Base-by-base conservation (phyloP, 768 basidiomycete species). In the Boletus eberwhitei region DNA sequence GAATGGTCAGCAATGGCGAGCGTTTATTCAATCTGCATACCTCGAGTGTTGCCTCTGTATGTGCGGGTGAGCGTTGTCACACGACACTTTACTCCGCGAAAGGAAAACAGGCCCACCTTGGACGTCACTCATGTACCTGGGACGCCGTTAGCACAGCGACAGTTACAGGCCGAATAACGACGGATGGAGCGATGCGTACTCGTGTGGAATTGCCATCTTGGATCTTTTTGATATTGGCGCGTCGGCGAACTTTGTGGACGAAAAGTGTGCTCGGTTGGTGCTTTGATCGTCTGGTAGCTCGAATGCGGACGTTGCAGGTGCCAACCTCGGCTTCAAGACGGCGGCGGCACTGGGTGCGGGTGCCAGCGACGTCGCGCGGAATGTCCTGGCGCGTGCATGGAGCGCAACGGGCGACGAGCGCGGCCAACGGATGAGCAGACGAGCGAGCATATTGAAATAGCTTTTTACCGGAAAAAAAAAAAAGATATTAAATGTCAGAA, bases 81-180 rank as follows among this genome's bases (percentile, higher is more conserved):
- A 31, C 14, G 35, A 17, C 13, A 11, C 38, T 44, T 34, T 36
- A 36, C 39, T 16, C 21, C 14, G 16, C 24, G 1, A 50, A 48
- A 46, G 32, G 31, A 39, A 52, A 57, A 38, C 13, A 31, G 32
- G 54, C 69, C 34, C 34, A 74, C 76, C 77, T 72, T 79, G 78
- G 16, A 79, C 78, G 55, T 79, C 77, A 24, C 77, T 76, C 70
- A 79, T 63, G 54, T 70, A 74, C 57, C 77, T 77, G 50, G 22
- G n/a, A 45, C 29, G 19, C 53, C 48, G 53, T 66, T 43, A 66
- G 66, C 44, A 59, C 24, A 58, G 48, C 57, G 48, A 69, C 44
- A 55, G 36, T 35, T 21, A 44, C 42, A 6, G 21, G 42, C 41
- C 32, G 26, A 35, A 44, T 19, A 41, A 37, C 35, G 46, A 41